phyloP scores from a whole-genome alignment of 441 rosid genomes.

The Populus hybrid region DNA sequence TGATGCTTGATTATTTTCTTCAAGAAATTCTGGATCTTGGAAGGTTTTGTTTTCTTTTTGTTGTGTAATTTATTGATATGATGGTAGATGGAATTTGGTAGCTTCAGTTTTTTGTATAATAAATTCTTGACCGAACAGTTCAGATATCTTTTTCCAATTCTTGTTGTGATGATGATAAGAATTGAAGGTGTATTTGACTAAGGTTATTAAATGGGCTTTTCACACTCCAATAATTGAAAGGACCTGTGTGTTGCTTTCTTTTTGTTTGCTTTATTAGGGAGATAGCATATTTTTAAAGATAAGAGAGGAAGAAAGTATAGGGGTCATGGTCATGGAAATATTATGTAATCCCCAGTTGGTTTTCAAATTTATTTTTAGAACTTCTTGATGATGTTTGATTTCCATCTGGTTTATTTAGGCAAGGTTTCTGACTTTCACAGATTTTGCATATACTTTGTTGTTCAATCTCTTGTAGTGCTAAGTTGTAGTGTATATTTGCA shows the following conservation, averaged over 20 bases:
- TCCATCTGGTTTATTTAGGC: no score
- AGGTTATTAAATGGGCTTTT: no score
- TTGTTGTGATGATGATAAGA: neutral
- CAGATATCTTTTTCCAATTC: neutral
- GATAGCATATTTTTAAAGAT: no score
- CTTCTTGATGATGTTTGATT: no score
- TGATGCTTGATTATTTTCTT: neutral
- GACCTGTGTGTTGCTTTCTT: no score
- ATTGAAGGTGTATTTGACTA: no score
- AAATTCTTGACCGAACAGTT: neutral
- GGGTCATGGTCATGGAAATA: no score
- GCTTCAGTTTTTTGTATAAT: neutral
- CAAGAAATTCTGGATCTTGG: neutral
- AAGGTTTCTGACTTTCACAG: neutral
- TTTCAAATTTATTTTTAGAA: no score
- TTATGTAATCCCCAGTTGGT: neutral
- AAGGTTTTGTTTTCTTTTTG: neutral
- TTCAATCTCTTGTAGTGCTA: neutral
- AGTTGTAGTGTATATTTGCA: neutral
- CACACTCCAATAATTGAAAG: no score
- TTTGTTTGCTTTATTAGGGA: no score
- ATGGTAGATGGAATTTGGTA: neutral
- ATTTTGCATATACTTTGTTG: neutral
- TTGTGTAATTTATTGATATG: neutral
- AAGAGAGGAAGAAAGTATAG: no score